phyloP scores from a whole-genome alignment of 2,329 filamentous ascomycete genomes.

The Trichoderma asperellum region DNA sequence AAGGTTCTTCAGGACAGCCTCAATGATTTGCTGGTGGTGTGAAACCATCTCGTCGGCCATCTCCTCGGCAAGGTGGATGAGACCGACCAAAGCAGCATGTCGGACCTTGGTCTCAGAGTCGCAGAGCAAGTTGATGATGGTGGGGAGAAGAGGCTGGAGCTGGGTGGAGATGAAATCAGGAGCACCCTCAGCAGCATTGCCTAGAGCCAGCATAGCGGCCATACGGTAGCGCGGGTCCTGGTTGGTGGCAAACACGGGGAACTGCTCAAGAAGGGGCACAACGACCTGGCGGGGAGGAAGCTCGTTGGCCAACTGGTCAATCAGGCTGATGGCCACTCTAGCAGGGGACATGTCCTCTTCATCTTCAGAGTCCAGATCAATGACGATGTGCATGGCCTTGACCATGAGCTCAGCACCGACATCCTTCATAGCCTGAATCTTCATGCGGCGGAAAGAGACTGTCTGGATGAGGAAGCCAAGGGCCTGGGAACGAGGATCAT shows the following conservation, averaged over 20 bases:
- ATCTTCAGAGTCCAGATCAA: constrained; percentile 80
- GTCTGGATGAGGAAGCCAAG: constrained; percentile 92
- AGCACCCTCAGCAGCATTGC: constrained; percentile 93
- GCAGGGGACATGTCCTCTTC: constrained; percentile 82
- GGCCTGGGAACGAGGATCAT: constrained; percentile 86
- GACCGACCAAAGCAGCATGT: constrained; percentile 82
- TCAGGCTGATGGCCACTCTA: constrained; percentile 79
- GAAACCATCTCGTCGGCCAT: constrained; percentile 86
- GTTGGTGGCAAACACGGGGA: constrained; percentile 78
- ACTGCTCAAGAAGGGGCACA: constrained; percentile 84
- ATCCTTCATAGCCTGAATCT: constrained; percentile 84
- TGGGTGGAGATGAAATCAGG: constrained; percentile 97
- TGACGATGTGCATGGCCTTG: constrained; percentile 85
- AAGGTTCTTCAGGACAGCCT: constrained; percentile 84
- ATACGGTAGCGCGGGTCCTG: constrained; percentile 78
- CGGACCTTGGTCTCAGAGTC: constrained; percentile 85
- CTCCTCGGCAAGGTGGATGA: constrained; percentile 90
- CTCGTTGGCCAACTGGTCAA: constrained; percentile 86
- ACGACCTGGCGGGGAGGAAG: constrained; percentile 93
- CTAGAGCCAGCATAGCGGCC: constrained; percentile 88
- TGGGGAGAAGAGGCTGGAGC: constrained; percentile 80
- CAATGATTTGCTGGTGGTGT: constrained; percentile 83
- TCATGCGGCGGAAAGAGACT: constrained; percentile 90
- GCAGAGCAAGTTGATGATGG: constrained; percentile 79
- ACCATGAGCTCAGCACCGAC: constrained; percentile 85